Percentiles rank a stretch among this genome's conserved stretches.
Evolutionary conservation across 257 asterid species (phyloP).

Genomic region (Catharanthus roseus): DNA sequence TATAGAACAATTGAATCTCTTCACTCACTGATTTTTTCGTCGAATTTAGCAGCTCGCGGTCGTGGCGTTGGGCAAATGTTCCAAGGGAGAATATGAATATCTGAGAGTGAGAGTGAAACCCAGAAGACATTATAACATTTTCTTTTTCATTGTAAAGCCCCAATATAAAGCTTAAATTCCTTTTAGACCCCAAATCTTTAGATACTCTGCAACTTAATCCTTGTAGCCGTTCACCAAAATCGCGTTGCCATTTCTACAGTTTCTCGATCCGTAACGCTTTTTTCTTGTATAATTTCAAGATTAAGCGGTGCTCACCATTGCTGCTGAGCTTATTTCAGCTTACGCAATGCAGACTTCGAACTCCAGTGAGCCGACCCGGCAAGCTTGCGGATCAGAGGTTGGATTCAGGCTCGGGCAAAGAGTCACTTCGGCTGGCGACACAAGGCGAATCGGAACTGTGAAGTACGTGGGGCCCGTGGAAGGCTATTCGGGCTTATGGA

Average conservation of each 20-base stretch:
- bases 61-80: neutral
- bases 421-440: conserved; percentile 50
- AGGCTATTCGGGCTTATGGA: conserved; percentile 67
- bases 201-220: neutral
- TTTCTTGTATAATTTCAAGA: too few relatives aligned
- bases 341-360: conserved; percentile 8
- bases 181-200: neutral
- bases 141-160: neutral
- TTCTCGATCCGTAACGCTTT: too few relatives aligned
- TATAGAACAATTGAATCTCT: neutral
- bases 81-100: neutral
- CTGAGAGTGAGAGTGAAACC: neutral
- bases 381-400: neutral
- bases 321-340: neutral
- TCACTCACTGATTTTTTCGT: neutral
- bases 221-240: too few relatives aligned
- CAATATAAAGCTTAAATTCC: neutral
- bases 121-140: too few relatives aligned
- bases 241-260: too few relatives aligned
- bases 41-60: neutral
- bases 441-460: conserved; percentile 62
- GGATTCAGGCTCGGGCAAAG: conserved; percentile 59
- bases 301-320: neutral
- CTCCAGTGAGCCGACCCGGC: conserved; percentile 3
- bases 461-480: conserved; percentile 73